Evolutionary conservation across 768 basidiomycete genomes (phyloP), one percentile per base, ranked within the genome.

Genomic region (Suillus decipiens): DNA sequence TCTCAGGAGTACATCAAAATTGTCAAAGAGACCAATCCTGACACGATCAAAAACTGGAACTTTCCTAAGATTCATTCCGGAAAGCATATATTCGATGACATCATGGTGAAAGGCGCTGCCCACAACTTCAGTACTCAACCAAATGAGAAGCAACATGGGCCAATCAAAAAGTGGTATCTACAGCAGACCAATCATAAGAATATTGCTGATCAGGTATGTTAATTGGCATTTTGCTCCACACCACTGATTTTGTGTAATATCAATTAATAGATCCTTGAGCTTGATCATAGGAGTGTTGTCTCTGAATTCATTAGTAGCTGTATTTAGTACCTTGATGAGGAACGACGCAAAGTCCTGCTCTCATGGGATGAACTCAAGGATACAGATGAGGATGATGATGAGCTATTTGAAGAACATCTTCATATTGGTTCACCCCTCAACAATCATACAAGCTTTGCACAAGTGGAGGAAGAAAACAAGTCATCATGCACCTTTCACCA

Each of bases 391-490:
- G 41, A 41, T 2, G 10, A 53, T 4, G 31, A 53, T 1, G 17
- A 53, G 28, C 9, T 4, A 53, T 53, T 33, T 53, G 51, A 53
- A 53, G 51, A 2, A 2, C 51, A 19, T 2, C 3, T 41, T 1
- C 36, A 58, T 43, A 28, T 58, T 6, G 57, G 57, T 31, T 41
- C 57, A 10, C 57, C 57, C 15, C 34, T 39, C 2, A 41, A 5
- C 17, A 41, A 12, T 43, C 57, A 5, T 8, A 58, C 42, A 2
- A 58, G 8, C 42, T 31, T 58, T 2, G 12, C 12, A 15, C 33
- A 28, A 39, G 37, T 63, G 41, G 62, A 63, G 34, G 57, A 63
- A 37, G 48, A 47, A 2, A 34, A 50, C 47, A 60, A 22, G 36
- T 50, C 56, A 33, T 48, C 34, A 39, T 24, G 3, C 1, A 58